phyloP scores from a whole-genome alignment of 2,329 filamentous ascomycete species.

The Scedosporium aurantiacum region DNA sequence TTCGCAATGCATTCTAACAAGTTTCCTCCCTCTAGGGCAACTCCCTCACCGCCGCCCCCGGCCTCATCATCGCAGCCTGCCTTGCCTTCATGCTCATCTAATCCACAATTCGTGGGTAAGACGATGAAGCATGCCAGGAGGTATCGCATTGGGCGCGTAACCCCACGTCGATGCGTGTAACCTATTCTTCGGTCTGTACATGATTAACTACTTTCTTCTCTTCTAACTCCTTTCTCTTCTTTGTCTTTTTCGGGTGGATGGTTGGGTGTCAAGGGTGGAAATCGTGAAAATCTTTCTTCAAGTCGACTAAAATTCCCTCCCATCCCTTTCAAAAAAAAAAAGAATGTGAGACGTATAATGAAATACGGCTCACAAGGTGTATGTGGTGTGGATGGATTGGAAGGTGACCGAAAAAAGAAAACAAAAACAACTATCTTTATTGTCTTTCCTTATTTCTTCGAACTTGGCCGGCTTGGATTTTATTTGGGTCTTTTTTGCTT shows the following conservation, averaged over 20 bases:
- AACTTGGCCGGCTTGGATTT: background rate
- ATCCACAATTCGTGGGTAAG: background rate
- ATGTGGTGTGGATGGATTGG: background rate
- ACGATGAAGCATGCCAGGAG: background rate
- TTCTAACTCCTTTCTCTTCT: background rate
- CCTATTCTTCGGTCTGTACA: background rate
- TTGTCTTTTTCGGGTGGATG: background rate
- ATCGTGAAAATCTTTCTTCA: background rate
- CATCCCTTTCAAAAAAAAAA: no score
- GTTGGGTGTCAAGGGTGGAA: background rate
- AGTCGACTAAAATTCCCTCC: background rate
- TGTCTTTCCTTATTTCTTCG: background rate
- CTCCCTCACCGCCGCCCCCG: background rate
- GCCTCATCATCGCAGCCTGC: background rate
- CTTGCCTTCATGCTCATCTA: background rate
- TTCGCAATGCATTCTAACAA: no score
- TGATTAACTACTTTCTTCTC: background rate
- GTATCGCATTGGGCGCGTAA: background rate
- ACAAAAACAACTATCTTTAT: background rate
- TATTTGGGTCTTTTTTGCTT: background rate
- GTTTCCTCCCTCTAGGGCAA: background rate
- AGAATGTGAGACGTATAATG: no score
- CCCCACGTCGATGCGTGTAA: background rate
- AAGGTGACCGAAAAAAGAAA: background rate
- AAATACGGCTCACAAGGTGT: background rate